A percentile compares a stretch with the other conserved stretches of the same genome.
phyloP scores from a whole-genome alignment of 2,329 filamentous ascomycete species.

The Botrytis paeoniae region DNA sequence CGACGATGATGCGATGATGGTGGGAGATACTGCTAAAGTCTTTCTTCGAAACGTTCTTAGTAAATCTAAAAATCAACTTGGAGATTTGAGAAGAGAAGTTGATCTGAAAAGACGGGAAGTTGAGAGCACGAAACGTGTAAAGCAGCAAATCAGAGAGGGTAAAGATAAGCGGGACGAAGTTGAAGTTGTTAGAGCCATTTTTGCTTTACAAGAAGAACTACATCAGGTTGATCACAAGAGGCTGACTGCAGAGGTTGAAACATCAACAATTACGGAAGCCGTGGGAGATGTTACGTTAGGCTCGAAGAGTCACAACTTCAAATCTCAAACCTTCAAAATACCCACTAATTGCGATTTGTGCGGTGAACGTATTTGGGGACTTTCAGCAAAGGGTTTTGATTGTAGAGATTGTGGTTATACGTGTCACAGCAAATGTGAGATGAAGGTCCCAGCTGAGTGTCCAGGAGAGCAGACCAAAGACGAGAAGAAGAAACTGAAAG shows the following conservation, averaged over 20 bases:
- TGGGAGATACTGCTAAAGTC: conserved; percentile 82
- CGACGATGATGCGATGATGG: conserved; percentile 82
- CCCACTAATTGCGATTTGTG: conserved; percentile 98
- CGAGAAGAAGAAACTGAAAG: conserved; percentile 90
- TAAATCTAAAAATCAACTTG: conserved; percentile 83
- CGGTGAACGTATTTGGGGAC: conserved; percentile 92
- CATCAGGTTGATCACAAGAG: conserved; percentile 82
- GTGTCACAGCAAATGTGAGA: conserved; percentile 97
- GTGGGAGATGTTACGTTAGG: conserved; percentile 92
- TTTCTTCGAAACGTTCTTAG: conserved; percentile 88
- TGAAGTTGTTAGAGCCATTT: conserved; percentile 77
- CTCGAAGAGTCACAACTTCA: conserved; percentile 95
- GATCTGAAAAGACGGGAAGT: conserved; percentile 86
- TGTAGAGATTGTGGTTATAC: conserved; percentile 97
- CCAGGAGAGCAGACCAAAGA: conserved; percentile 93
- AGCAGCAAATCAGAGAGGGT: conserved; percentile 75
- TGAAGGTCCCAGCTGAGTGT: conserved; percentile 96
- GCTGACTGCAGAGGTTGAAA: conserved; percentile 87
- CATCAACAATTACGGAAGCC: conserved; percentile 82
- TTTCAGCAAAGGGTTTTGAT: conserved; percentile 94
- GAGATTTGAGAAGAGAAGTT: conserved; percentile 75
- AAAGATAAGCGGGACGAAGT: conserved; percentile 88
- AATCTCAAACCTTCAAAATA: conserved; percentile 98
- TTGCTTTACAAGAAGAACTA: conserved; percentile 77
- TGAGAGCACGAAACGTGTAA: conserved; percentile 69